Conservation (phyloP, 2,329 filamentous ascomycete genomes). For the Aspergillus ochraceoroseus region DNA sequence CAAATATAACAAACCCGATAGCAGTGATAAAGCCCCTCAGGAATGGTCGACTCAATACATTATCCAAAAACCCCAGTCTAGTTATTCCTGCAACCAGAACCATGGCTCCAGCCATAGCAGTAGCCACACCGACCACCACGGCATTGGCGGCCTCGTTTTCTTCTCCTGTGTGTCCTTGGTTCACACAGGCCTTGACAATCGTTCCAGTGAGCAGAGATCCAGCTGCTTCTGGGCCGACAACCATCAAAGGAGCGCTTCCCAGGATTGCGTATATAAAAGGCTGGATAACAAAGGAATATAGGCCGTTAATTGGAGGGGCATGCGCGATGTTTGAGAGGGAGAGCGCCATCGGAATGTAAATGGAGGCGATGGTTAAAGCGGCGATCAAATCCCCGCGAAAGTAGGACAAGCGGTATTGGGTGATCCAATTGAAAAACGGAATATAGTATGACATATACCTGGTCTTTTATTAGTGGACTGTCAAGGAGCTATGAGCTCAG, state of each 20-base stretch:
- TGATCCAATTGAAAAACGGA: slow-evolving; percentile 84
- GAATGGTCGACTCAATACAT: slow-evolving; percentile 87
- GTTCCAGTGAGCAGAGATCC: slow-evolving; percentile 86
- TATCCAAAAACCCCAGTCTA: slow-evolving; percentile 86
- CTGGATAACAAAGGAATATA: slow-evolving; percentile 92
- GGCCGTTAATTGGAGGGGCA: slow-evolving; percentile 84
- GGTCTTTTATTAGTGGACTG: slow-evolving; percentile 12
- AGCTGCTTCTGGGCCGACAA: slow-evolving; percentile 90
- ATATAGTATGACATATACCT: slow-evolving; percentile 93
- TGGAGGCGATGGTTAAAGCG: slow-evolving; percentile 92
- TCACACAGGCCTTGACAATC: slow-evolving; percentile 73
- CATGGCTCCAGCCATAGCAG: slow-evolving; percentile 79
- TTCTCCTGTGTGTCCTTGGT: slow-evolving; percentile 59
- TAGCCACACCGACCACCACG: slow-evolving; percentile 79
- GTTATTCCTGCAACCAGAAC: slow-evolving; percentile 83
- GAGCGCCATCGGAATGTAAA: slow-evolving; percentile 95
- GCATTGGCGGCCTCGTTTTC: slow-evolving; percentile 69
- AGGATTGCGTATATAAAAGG: slow-evolving; percentile 86
- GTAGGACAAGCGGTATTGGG: slow-evolving; percentile 76
- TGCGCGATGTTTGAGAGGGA: slow-evolving; percentile 90
- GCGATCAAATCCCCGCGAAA: slow-evolving; percentile 81
- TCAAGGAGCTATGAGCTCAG: not conserved
- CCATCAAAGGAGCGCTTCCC: slow-evolving; percentile 86
- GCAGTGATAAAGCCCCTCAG: slow-evolving; percentile 93
- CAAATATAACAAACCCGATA: slow-evolving; percentile 91